Conservation (phyloP, 2,329 filamentous ascomycete species). For the Aspergillus persii region DNA sequence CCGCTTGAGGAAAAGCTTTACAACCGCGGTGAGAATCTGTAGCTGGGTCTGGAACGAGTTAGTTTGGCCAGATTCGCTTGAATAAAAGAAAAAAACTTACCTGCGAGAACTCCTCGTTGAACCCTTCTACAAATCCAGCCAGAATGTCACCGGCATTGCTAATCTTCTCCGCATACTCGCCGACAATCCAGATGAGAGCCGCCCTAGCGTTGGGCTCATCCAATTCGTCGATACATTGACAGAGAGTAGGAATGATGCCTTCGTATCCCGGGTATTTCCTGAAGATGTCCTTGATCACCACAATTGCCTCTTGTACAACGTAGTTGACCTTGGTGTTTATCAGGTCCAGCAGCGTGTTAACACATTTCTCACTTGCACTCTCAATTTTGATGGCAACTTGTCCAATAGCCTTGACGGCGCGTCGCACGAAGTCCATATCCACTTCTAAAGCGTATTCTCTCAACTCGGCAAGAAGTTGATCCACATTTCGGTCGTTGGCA, state of each 20-base stretch:
- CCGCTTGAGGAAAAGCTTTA: constrained; percentile 97
- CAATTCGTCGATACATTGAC: constrained; percentile 93
- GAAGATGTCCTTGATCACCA: constrained; percentile 99
- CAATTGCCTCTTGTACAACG: constrained; percentile 94
- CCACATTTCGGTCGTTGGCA: constrained; percentile 94
- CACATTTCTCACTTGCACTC: constrained; percentile 88
- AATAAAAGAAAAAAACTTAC: constrained; percentile 45
- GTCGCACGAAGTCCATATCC: constrained; percentile 96
- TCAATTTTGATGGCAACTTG: constrained; percentile 99
- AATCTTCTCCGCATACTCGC: constrained; percentile 99
- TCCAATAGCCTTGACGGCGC: constrained; percentile 92
- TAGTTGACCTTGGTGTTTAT: constrained; percentile 99
- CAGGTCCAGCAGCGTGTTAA: constrained; percentile 86
- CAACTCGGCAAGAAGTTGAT: constrained; percentile 87
- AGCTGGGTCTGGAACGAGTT: constrained; percentile 72
- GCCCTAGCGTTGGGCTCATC: constrained; percentile 91
- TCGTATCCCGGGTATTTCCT: constrained; percentile 97
- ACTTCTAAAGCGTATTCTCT: constrained; percentile 98
- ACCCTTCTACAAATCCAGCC: constrained; percentile 84
- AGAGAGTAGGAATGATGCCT: constrained; percentile 93
- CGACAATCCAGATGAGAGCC: constrained; percentile 96
- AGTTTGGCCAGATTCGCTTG: constrained; percentile 19
- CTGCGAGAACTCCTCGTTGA: constrained; percentile 95
- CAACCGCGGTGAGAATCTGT: constrained; percentile 93
- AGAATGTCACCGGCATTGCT: constrained; percentile 97